phyloP scores from a whole-genome alignment of 1,284 basidiomycete genomes.

The Pyrrhoderma lamaoense region DNA sequence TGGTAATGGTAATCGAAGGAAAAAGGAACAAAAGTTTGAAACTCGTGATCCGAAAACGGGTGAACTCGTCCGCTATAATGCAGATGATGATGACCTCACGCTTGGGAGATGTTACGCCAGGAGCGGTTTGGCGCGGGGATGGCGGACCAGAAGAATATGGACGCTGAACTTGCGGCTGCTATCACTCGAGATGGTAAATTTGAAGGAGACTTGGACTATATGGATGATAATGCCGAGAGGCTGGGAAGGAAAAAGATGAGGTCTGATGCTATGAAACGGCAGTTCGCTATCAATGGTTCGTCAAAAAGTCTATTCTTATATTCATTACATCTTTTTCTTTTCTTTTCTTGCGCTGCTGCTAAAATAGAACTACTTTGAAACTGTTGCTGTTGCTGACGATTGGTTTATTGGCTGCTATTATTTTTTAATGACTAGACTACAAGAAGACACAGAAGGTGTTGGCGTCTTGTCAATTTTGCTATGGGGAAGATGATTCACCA shows the following conservation, averaged over 20 bases:
- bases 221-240: constrained; percentile 94
- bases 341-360: neutral
- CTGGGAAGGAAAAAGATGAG: constrained; percentile 92
- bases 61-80: constrained; percentile 77
- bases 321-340: neutral
- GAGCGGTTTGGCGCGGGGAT: constrained; percentile 87
- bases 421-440: constrained; percentile 56
- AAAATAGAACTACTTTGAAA: neutral
- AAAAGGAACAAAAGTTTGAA: constrained; percentile 54
- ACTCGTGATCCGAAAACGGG: constrained; percentile 85
- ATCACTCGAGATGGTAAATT: constrained; percentile 87
- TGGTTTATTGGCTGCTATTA: neutral
- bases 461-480: constrained; percentile 83
- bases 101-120: constrained; percentile 91
- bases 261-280: constrained; percentile 90
- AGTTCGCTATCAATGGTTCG: constrained; percentile 97
- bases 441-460: constrained; percentile 89
- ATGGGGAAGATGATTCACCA: constrained; percentile 77
- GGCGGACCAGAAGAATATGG: constrained; percentile 84
- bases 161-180: constrained; percentile 82
- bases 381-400: neutral
- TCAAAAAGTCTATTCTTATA: constrained; percentile 21
- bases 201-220: constrained; percentile 85
- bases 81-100: constrained; percentile 82
- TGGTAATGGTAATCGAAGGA: constrained; percentile 68